phyloP scores from a whole-genome alignment of 768 basidiomycete species.

The Russula earlei region DNA sequence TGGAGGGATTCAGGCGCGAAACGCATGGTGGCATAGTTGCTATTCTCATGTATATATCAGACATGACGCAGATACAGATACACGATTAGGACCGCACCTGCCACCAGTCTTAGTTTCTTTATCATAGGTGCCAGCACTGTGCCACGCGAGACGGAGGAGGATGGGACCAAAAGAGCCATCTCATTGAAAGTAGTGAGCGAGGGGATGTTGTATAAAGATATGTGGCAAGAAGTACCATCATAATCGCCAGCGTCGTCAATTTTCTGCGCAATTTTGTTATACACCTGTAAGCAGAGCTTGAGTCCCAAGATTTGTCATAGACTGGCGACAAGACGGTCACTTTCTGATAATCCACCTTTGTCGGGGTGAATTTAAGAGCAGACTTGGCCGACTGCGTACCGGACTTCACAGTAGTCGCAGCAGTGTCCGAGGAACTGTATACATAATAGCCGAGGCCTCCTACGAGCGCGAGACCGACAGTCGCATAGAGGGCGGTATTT shows the following conservation, averaged over 20 bases:
- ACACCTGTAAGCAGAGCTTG: slow-evolving; percentile 45
- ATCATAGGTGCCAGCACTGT: slow-evolving; percentile 88
- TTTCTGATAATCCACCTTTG: slow-evolving; percentile 86
- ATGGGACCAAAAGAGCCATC: slow-evolving; percentile 88
- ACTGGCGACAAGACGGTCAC: slow-evolving; percentile 28
- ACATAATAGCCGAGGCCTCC: slow-evolving; percentile 59
- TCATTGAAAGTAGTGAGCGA: slow-evolving; percentile 26
- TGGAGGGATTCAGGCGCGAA: slow-evolving; percentile 85
- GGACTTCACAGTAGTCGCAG: slow-evolving; percentile 48
- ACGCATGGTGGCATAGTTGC: slow-evolving; percentile 98
- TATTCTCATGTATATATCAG: slow-evolving; percentile 23
- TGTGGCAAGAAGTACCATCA: slow-evolving; percentile 54
- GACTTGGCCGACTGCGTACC: slow-evolving; percentile 54
- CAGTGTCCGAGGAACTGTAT: slow-evolving; percentile 40
- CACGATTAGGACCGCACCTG: slow-evolving; percentile 38
- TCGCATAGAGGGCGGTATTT: slow-evolving; percentile 49
- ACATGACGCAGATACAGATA: slow-evolving; percentile 10
- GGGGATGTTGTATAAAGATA: not conserved
- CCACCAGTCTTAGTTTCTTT: slow-evolving; percentile 68
- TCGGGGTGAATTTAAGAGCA: slow-evolving; percentile 60
- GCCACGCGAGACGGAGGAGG: slow-evolving; percentile 87
- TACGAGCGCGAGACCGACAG: slow-evolving; percentile 47
- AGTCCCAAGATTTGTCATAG: not conserved
- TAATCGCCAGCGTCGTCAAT: slow-evolving; percentile 59
- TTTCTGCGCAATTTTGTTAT: slow-evolving; percentile 82